A percentile compares a stretch with the other conserved stretches of the same genome.
Evolutionary conservation across 1,284 basidiomycete species (phyloP).

Genomic region (Chalciporus sp.): DNA sequence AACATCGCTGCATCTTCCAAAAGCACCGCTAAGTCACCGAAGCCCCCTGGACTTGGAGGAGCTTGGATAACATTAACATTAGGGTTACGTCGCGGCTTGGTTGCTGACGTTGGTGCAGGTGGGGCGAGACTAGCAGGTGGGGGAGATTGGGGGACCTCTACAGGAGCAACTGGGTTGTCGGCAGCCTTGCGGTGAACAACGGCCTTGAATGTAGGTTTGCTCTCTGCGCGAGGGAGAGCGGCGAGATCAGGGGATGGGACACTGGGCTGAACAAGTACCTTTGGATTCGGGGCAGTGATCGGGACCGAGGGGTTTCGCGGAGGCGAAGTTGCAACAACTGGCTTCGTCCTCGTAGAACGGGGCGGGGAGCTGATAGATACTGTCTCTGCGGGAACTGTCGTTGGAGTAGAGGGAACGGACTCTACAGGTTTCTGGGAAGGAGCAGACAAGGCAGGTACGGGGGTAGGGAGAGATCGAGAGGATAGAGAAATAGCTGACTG

Average conservation of each 20-base stretch:
- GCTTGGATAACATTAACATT: slow-evolving; percentile 29
- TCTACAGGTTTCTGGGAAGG: background rate
- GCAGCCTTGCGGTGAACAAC: slow-evolving; percentile 55
- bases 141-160: background rate
- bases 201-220: slow-evolving; percentile 45
- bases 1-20: slow-evolving; percentile 53
- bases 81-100: slow-evolving; percentile 28
- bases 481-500: slow-evolving; percentile 15
- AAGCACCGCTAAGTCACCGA: slow-evolving; percentile 49
- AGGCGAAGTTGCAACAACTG: background rate
- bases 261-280: slow-evolving; percentile 4
- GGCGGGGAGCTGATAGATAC: background rate
- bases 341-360: slow-evolving; percentile 2
- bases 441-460: background rate
- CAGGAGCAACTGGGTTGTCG: slow-evolving; percentile 31
- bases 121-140: slow-evolving; percentile 14
- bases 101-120: slow-evolving; percentile 15
- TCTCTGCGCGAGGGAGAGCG: slow-evolving; percentile 2
- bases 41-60: slow-evolving; percentile 42
- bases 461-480: slow-evolving; percentile 5
- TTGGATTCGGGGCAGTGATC: slow-evolving; percentile 7
- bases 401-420: background rate
- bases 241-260: slow-evolving; percentile 3
- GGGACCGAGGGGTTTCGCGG: background rate
- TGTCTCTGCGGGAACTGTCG: background rate